Conservation (phyloP, 1,139 yeast genomes). For the Diutina sp. region DNA sequence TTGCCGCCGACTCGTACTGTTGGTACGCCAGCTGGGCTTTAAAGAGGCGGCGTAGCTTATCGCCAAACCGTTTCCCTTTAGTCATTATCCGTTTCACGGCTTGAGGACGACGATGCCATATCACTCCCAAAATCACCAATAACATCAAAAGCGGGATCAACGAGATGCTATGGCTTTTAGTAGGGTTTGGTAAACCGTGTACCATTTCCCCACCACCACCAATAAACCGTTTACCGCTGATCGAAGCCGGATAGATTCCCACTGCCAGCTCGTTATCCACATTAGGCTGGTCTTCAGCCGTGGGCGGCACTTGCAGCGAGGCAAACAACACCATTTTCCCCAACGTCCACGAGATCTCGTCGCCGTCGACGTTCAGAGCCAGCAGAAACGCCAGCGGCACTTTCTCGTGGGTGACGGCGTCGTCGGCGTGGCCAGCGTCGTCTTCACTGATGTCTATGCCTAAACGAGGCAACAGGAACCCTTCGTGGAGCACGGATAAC, state of each 20-base stretch:
- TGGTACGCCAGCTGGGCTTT: conserved; percentile 6
- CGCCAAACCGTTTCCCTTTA: conserved; percentile 9
- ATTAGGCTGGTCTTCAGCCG: conserved; percentile 30
- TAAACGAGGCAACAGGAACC: conserved; percentile 58
- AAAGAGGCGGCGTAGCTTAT: conserved; percentile 6
- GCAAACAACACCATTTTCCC: conserved; percentile 52
- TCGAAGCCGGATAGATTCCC: conserved; percentile 44
- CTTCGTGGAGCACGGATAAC: conserved; percentile 63
- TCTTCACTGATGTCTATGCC: conserved; percentile 30
- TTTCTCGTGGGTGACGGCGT: conserved; percentile 14
- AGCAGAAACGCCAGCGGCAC: conserved; percentile 41
- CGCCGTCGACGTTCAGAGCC: conserved; percentile 44
- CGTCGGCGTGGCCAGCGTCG: conserved; percentile 9
- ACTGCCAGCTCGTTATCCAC: conserved; percentile 15
- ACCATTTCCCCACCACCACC: conserved; percentile 10
- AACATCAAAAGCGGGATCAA: conserved; percentile 7
- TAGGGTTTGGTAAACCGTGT: conserved; percentile 7
- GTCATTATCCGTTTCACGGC: conserved; percentile 5
- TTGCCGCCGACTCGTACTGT: conserved; percentile 11
- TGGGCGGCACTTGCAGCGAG: background rate
- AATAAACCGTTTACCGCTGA: conserved; percentile 28
- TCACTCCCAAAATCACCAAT: background rate
- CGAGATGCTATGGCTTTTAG: conserved; percentile 4
- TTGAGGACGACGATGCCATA: background rate
- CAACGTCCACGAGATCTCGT: conserved; percentile 55